phyloP scores from a whole-genome alignment of 352 stramenopile species.

The Phytophthora chlamydospora region DNA sequence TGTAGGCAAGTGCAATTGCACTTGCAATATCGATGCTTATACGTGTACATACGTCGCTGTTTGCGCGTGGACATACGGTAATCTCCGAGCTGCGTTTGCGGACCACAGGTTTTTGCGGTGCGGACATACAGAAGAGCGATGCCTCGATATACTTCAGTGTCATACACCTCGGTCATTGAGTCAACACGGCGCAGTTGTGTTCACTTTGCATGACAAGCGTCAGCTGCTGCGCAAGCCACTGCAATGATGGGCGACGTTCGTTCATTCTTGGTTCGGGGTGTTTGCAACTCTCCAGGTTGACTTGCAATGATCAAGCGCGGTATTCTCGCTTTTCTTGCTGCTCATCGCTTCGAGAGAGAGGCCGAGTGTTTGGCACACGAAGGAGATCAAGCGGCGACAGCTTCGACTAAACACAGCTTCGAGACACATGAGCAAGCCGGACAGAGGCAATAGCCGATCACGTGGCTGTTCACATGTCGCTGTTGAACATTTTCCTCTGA shows the following conservation, averaged over 20 bases:
- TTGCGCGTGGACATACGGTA: conserved; percentile 1
- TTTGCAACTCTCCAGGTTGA: too few species aligned
- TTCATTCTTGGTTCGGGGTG: not conserved
- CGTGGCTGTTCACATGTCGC: conserved; percentile 33
- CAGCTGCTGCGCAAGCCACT: conserved; percentile 15
- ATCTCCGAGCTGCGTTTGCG: not conserved
- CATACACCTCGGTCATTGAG: conserved; percentile 23
- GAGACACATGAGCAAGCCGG: conserved; percentile 13
- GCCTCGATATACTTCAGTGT: conserved; percentile 17
- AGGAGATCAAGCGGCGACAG: conserved; percentile 20
- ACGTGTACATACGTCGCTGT: too few species aligned
- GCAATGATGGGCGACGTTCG: not conserved
- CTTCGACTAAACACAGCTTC: conserved; percentile 28
- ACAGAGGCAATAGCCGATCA: conserved; percentile 24
- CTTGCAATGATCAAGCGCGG: too few species aligned
- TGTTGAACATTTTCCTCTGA: conserved; percentile 26
- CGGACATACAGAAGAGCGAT: not conserved
- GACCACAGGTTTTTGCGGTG: conserved; percentile 5
- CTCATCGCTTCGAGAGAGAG: too few species aligned
- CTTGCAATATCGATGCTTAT: too few species aligned
- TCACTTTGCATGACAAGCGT: conserved; percentile 8
- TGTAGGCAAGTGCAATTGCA: too few species aligned
- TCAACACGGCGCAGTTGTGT: conserved; percentile 5
- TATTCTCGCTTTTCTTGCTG: too few species aligned
- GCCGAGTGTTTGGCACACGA: not conserved